Evolutionary conservation across 305 asterid species (phyloP), one percentile per base, ranked within the genome.

Genomic region (Rubia tinctorum): DNA sequence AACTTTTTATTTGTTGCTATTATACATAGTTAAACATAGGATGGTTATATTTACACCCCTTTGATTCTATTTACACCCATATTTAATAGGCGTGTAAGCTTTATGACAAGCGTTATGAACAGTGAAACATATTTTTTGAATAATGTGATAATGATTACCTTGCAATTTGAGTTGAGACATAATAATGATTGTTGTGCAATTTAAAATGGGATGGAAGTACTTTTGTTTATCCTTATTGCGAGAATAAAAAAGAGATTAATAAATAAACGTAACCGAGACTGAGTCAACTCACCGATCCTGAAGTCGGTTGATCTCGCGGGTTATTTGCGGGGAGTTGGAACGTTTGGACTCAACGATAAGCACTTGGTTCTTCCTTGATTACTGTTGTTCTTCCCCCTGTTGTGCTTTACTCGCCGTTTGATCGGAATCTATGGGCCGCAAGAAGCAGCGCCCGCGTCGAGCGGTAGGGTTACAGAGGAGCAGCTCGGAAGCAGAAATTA

Each of bases 371-470:
- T 63, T 63, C 45, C 10, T 1, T 14, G 7, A 17, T 8, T 15
- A 18, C 22, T 63, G 9, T 6, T 2, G 22, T 20, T 62, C 42
- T 13, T 13, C 67, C 13, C 55, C 55, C 7, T 25, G 0, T 11
- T 25, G 20, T 62, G 43, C 72, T n/a, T 37, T 25, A 10, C 25
- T 8, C 40, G n/a, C 62, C 47, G 44, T 15, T 30, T 49, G 15
- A 42, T 10, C 23, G 53, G 53, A 39, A 6, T 66, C 23, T 15
- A 94, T 94, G 99, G 97, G 91, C 73, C 82, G 97, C 64, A 88
- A 76, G 91, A 94, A 93, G 89, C 91, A 86, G 78, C 84, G 92
- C 85, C 99, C 97, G 2, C 93, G 75, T 61, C 87, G 97, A 74
- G 78, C 95, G 1, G 86, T 88, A 27, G 88, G 86, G 72, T 73